Conservation (phyloP, 352 stramenopile species). For the Globisporangium apiculatum region DNA sequence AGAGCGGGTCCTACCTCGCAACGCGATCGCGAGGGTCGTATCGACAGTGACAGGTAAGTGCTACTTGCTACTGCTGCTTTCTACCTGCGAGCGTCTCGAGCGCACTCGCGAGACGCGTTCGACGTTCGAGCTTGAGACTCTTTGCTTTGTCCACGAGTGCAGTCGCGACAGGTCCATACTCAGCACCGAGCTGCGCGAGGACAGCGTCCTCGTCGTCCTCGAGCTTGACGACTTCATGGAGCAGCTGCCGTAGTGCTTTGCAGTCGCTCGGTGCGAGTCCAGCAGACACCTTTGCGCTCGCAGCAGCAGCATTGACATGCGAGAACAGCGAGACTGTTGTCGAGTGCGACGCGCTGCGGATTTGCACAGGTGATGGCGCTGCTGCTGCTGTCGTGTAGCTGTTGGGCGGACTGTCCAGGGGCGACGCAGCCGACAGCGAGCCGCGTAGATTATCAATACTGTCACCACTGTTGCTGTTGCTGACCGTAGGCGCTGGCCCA, state of each 20-base stretch:
- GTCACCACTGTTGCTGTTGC: background rate
- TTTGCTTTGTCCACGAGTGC: conserved; percentile 2
- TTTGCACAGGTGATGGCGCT: background rate
- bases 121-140: conserved; percentile 3
- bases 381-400: background rate
- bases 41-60: no score
- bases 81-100: conserved; percentile 3
- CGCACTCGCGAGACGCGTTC: background rate
- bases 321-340: background rate
- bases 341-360: background rate
- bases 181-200: background rate
- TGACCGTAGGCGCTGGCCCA: background rate
- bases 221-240: conserved; percentile 6
- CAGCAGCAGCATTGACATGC: background rate
- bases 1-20: no score
- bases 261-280: background rate
- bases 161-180: background rate
- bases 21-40: no score
- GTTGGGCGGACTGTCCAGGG: background rate
- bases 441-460: background rate
- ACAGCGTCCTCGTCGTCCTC: conserved; percentile 8
- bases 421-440: conserved; percentile 3
- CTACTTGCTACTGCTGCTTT: background rate
- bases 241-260: background rate
- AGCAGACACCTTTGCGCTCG: background rate